Conservation (phyloP, 257 asterid species). For the Avicennia marina region DNA sequence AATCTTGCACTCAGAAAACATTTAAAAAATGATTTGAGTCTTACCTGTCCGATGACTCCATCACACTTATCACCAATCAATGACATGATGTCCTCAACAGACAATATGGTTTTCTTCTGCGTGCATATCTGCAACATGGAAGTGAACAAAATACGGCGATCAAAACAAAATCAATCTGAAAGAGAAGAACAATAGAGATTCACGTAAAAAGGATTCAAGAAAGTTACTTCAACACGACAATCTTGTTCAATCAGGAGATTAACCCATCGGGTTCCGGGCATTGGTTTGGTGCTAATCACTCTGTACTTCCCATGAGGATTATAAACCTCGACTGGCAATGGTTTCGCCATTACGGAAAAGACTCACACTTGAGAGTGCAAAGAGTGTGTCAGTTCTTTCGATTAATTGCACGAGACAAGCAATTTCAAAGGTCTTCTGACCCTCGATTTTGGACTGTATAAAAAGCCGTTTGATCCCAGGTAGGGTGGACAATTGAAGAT, state of each 20-base stretch:
- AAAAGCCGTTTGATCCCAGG: too few relatives aligned
- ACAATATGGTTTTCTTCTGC: conserved; percentile 76
- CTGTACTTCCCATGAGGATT: conserved; percentile 89
- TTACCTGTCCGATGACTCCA: conserved; percentile 97
- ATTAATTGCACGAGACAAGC: too few relatives aligned
- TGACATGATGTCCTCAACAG: conserved; percentile 83
- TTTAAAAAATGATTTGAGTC: not conserved
- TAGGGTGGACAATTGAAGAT: too few relatives aligned
- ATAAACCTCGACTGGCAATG: conserved; percentile 81
- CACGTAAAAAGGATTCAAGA: not conserved
- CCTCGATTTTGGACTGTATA: too few relatives aligned
- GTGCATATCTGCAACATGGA: conserved; percentile 61
- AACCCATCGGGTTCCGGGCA: conserved; percentile 98
- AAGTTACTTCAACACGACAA: conserved; percentile 86
- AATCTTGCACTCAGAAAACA: too few relatives aligned
- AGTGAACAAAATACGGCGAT: not conserved
- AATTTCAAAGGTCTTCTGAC: too few relatives aligned
- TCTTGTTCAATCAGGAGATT: conserved; percentile 75
- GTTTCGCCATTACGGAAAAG: conserved; percentile 51
- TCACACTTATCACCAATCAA: conserved; percentile 80
- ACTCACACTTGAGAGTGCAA: too few relatives aligned
- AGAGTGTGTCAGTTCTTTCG: too few relatives aligned
- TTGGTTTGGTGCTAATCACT: conserved; percentile 84
- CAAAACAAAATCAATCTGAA: not conserved
- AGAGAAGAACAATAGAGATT: too few relatives aligned